phyloP scores from a whole-genome alignment of 345 rosid genomes.

The Eucalyptus regnans region DNA sequence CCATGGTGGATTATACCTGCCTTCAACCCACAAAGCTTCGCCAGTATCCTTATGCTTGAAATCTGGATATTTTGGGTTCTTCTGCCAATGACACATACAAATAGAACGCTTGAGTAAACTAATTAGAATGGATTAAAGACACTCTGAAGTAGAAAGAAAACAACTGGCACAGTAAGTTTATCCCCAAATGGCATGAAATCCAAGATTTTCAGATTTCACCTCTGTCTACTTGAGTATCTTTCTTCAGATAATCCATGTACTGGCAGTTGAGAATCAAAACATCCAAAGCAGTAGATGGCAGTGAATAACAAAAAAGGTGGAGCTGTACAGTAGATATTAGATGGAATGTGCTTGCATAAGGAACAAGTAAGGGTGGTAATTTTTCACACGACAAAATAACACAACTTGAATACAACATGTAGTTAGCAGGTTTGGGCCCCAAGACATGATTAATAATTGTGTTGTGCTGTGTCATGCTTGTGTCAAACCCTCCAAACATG shows the following conservation, averaged over 20 bases:
- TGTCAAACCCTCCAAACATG: not conserved
- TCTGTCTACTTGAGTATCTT: not conserved
- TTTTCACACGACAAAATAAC: not conserved
- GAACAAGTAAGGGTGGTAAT: not conserved
- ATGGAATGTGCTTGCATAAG: not conserved
- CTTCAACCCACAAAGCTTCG: constrained; percentile 58
- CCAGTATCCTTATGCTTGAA: constrained; percentile 73
- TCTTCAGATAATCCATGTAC: not conserved
- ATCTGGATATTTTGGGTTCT: constrained; percentile 54
- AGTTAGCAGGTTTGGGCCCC: not conserved
- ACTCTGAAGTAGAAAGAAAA: not conserved
- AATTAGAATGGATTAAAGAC: not conserved
- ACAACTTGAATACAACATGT: not conserved
- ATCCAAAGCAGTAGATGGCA: not conserved
- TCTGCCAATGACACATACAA: constrained; percentile 16
- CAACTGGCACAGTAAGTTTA: not conserved
- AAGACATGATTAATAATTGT: not conserved
- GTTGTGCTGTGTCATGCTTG: not conserved
- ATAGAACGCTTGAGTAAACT: not conserved
- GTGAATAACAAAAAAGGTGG: not conserved
- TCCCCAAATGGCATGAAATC: not conserved
- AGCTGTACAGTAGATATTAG: not conserved
- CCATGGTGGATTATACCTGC: constrained; percentile 49
- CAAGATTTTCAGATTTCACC: not conserved
- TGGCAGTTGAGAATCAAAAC: not conserved